phyloP scores from a whole-genome alignment of 768 basidiomycete species.

The Phanerochaete carnosa region DNA sequence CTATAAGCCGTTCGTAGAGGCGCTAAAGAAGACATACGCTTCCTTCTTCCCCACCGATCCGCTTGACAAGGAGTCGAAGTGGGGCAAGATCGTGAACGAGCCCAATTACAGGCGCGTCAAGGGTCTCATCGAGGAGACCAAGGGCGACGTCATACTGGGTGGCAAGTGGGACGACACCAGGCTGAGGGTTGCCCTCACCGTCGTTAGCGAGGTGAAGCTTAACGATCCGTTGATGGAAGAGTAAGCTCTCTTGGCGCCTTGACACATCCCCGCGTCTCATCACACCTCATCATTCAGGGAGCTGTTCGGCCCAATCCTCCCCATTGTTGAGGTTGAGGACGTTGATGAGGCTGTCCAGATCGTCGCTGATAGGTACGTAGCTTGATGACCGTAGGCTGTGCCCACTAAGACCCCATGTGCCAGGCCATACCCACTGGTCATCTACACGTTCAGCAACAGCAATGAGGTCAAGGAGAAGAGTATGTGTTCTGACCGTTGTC shows the following conservation, averaged over 20 bases:
- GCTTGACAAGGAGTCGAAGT: conserved; percentile 35
- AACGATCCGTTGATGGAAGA: conserved; percentile 61
- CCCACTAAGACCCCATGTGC: conserved; percentile 1
- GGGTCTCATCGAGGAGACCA: conserved; percentile 47
- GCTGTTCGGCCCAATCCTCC: conserved; percentile 69
- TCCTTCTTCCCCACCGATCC: conserved; percentile 51
- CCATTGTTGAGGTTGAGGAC: conserved; percentile 55
- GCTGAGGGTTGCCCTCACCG: conserved; percentile 50
- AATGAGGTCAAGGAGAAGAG: conserved; percentile 27
- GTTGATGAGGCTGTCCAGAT: conserved; percentile 54
- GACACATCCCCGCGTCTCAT: neutral
- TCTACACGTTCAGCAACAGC: conserved; percentile 63
- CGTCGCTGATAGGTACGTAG: conserved; percentile 24
- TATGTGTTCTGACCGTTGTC: conserved; percentile 10
- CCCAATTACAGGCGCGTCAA: conserved; percentile 51
- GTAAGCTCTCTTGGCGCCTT: conserved; percentile 29
- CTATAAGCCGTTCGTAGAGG: conserved; percentile 43
- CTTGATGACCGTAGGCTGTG: neutral
- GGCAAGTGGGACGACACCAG: conserved; percentile 35
- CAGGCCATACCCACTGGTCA: conserved; percentile 56
- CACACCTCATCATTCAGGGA: conserved; percentile 42
- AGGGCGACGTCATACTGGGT: conserved; percentile 54
- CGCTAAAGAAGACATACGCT: conserved; percentile 39
- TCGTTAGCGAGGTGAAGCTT: conserved; percentile 49
- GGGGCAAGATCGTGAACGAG: conserved; percentile 49